phyloP scores from a whole-genome alignment of 371 early-diverging fungal genomes.

The Homolaphlyctis polyrhiza region DNA sequence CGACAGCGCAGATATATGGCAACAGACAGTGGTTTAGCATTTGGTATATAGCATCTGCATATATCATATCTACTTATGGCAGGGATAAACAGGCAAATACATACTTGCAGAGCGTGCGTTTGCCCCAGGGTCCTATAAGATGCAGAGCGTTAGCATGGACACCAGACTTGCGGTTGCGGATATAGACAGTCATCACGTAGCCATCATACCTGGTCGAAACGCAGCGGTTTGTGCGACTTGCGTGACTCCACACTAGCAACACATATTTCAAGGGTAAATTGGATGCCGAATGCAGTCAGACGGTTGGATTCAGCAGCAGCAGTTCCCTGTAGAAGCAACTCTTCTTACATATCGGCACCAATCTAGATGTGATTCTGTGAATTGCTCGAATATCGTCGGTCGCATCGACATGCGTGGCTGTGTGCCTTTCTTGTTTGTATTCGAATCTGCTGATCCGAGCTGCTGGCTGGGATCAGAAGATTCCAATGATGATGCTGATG shows the following conservation, averaged over 20 bases:
- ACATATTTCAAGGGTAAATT: no score
- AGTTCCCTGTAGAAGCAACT: not conserved
- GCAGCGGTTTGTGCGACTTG: conserved; percentile 67
- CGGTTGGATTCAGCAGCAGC: not conserved
- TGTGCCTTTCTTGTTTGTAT: not conserved
- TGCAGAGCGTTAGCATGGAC: no score
- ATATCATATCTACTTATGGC: not conserved
- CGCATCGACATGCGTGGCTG: conserved; percentile 8
- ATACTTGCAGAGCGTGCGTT: conserved; percentile 87
- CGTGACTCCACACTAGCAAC: conserved; percentile 80
- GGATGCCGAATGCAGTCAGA: no score
- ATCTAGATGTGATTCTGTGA: conserved; percentile 62
- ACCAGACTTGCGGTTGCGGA: no score
- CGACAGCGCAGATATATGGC: no score
- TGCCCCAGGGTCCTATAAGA: conserved; percentile 91
- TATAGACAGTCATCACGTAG: no score
- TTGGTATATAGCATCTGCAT: no score
- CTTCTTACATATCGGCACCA: conserved; percentile 75
- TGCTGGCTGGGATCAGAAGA: no score
- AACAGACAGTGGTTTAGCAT: no score
- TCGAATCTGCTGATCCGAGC: not conserved
- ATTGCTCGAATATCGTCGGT: conserved; percentile 60
- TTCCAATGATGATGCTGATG: not conserved
- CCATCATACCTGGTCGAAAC: conserved; percentile 90
- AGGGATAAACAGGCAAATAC: conserved; percentile 12